Conservation (phyloP, 1,284 basidiomycete genomes). For the Heterobasidion annosum region DNA sequence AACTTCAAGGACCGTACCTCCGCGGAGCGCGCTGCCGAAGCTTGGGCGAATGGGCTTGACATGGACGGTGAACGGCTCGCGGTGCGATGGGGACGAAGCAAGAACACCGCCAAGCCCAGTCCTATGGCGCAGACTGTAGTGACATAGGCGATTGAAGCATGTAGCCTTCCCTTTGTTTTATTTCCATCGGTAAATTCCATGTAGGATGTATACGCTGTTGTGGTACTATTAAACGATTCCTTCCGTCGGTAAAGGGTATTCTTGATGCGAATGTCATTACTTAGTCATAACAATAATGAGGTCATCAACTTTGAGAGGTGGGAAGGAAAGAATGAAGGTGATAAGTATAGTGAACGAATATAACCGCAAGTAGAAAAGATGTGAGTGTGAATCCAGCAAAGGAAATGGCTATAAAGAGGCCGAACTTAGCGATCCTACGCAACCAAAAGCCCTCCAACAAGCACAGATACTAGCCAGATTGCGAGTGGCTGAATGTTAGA, state of each 20-base stretch:
- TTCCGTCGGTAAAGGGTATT: too few species aligned
- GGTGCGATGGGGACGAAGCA: slow-evolving; percentile 85
- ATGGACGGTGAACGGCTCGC: slow-evolving; percentile 69
- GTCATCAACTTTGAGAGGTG: too few species aligned
- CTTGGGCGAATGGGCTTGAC: slow-evolving; percentile 83
- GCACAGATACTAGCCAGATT: slow-evolving; percentile 32
- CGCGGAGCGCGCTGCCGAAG: slow-evolving; percentile 83
- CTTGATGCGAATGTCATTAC: background rate
- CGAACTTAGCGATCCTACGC: background rate
- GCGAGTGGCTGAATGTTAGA: slow-evolving; percentile 20
- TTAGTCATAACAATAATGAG: too few species aligned
- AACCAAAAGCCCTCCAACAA: slow-evolving; percentile 31
- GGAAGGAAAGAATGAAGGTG: too few species aligned
- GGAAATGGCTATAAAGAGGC: too few species aligned
- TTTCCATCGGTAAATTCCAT: background rate
- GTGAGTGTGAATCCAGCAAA: background rate
- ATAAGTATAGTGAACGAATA: background rate
- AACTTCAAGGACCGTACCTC: slow-evolving; percentile 79
- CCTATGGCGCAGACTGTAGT: background rate
- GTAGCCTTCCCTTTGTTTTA: background rate
- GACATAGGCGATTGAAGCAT: background rate
- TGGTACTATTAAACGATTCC: background rate
- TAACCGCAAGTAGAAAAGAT: background rate
- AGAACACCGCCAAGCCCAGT: slow-evolving; percentile 23
- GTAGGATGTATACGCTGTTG: background rate